A percentile compares a stretch with the other conserved stretches of the same genome.
Evolutionary conservation across 108 stramenopile species (phyloP).

Genomic region (Skeletonema menzelii): DNA sequence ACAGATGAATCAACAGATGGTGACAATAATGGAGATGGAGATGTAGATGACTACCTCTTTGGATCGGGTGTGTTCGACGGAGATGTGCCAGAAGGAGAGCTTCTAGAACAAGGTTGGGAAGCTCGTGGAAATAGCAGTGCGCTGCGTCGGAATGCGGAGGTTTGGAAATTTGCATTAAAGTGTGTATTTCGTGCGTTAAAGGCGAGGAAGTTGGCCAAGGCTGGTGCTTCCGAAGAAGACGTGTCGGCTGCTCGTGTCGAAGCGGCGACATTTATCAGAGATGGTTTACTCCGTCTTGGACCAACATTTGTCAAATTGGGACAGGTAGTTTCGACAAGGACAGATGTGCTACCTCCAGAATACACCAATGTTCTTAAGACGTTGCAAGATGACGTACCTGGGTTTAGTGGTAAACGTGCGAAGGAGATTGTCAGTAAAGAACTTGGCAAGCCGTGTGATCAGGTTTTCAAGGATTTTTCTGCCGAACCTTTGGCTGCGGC

Average conservation of each 20-base stretch:
- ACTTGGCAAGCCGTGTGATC: slow-evolving; percentile 71
- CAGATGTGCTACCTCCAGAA: slow-evolving; percentile 88
- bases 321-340: slow-evolving; percentile 72
- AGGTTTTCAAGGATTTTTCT: slow-evolving; percentile 86
- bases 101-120: slow-evolving; percentile 81
- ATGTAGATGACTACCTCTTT: slow-evolving; percentile 22
- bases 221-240: slow-evolving; percentile 70
- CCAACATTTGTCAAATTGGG: slow-evolving; percentile 96
- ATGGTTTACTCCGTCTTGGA: slow-evolving; percentile 85
- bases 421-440: slow-evolving; percentile 87
- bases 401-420: slow-evolving; percentile 83
- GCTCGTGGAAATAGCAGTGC: slow-evolving; percentile 63
- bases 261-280: slow-evolving; percentile 85
- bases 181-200: slow-evolving; percentile 76
- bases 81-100: slow-evolving; percentile 66
- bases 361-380: slow-evolving; percentile 89
- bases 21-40: slow-evolving; percentile 4
- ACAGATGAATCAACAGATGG: neutral
- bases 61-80: slow-evolving; percentile 27
- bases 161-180: slow-evolving; percentile 88
- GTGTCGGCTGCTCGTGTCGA: slow-evolving; percentile 62
- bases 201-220: slow-evolving; percentile 70
- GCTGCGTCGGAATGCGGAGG: slow-evolving; percentile 77
- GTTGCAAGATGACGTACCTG: slow-evolving; percentile 95
- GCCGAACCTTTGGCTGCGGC: slow-evolving; percentile 89